phyloP scores from a whole-genome alignment of 1,284 basidiomycete genomes.

The Pseudozyma thailandica region DNA sequence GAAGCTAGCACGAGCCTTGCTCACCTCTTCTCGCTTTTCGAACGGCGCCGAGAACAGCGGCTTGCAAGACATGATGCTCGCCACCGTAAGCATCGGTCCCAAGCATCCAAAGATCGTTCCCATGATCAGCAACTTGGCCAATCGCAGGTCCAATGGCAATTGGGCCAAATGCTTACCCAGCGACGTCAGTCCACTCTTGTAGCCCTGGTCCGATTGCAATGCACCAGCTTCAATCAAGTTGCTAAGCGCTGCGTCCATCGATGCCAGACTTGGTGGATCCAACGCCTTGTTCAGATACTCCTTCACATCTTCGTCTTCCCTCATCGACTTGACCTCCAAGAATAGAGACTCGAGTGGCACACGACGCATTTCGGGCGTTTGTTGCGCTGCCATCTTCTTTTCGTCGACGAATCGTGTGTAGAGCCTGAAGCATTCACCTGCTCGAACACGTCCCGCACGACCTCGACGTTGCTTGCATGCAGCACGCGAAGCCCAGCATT shows the following conservation, averaged over 20 bases:
- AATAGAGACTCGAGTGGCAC: slow-evolving; percentile 86
- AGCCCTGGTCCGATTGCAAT: slow-evolving; percentile 73
- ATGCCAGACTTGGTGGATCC: slow-evolving; percentile 80
- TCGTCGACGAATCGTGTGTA: slow-evolving; percentile 80
- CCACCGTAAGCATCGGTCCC: slow-evolving; percentile 68
- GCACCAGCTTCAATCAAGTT: slow-evolving; percentile 84
- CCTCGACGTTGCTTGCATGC: slow-evolving; percentile 86
- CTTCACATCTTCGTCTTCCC: slow-evolving; percentile 82
- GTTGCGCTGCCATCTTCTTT: slow-evolving; percentile 77
- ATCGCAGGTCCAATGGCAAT: slow-evolving; percentile 86
- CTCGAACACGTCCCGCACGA: slow-evolving; percentile 82
- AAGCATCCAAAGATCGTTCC: slow-evolving; percentile 64
- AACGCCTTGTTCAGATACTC: slow-evolving; percentile 79
- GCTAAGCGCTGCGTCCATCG: slow-evolving; percentile 82
- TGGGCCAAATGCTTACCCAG: slow-evolving; percentile 83
- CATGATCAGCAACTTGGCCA: slow-evolving; percentile 77
- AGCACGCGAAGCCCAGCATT: slow-evolving; percentile 83
- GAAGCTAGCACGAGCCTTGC: slow-evolving; percentile 68
- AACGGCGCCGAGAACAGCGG: slow-evolving; percentile 83
- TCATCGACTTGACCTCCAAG: slow-evolving; percentile 83
- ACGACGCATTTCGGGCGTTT: slow-evolving; percentile 83
- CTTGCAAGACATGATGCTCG: slow-evolving; percentile 85
- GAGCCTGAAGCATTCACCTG: slow-evolving; percentile 71
- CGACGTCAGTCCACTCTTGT: slow-evolving; percentile 76
- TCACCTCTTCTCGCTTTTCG: slow-evolving; percentile 84